Percentiles rank a stretch among this genome's conserved stretches.
phyloP scores from a whole-genome alignment of 176 grass and related monocot genomes.

The Chrysopogon serrulatus region DNA sequence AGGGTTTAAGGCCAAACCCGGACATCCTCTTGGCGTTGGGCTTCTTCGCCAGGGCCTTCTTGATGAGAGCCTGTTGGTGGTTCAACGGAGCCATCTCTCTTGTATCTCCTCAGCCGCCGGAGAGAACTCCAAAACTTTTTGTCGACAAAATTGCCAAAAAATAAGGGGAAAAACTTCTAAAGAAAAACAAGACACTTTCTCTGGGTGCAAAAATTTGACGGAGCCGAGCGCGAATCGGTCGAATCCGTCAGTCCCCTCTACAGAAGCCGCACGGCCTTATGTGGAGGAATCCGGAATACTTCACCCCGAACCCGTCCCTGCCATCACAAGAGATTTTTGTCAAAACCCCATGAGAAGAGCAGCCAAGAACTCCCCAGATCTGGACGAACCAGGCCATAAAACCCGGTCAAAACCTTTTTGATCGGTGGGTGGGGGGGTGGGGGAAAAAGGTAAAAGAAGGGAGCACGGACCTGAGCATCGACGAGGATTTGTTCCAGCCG shows the following conservation, averaged over 20 bases:
- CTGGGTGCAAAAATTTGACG: constrained; percentile 43
- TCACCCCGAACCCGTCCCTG: constrained; percentile 92
- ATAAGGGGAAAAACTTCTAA: constrained; percentile 26
- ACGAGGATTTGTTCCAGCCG: constrained; percentile 62
- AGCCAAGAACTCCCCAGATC: constrained; percentile 14
- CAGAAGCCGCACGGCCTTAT: constrained; percentile 65
- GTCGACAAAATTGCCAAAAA: constrained; percentile 54
- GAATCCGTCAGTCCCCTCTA: constrained; percentile 48
- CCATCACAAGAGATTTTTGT: neutral
- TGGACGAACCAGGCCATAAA: constrained; percentile 12
- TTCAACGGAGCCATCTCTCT: constrained; percentile 39
- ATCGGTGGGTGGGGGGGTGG: neutral
- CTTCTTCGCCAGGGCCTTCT: constrained; percentile 31
- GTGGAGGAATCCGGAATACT: constrained; percentile 93
- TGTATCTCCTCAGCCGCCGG: neutral
- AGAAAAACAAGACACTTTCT: constrained; percentile 25
- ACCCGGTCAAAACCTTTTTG: constrained; percentile 18
- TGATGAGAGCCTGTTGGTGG: constrained; percentile 21
- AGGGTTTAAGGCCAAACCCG: constrained; percentile 41
- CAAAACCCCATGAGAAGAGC: constrained; percentile 30
- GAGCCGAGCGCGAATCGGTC: constrained; percentile 22
- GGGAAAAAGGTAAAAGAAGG: too few relatives aligned
- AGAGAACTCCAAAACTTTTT: constrained; percentile 25
- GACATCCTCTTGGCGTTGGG: constrained; percentile 36
- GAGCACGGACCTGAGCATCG: constrained; percentile 66